Conservation (phyloP, 495 filamentous ascomycete species). For the Penicillium psychrofluorescens region DNA sequence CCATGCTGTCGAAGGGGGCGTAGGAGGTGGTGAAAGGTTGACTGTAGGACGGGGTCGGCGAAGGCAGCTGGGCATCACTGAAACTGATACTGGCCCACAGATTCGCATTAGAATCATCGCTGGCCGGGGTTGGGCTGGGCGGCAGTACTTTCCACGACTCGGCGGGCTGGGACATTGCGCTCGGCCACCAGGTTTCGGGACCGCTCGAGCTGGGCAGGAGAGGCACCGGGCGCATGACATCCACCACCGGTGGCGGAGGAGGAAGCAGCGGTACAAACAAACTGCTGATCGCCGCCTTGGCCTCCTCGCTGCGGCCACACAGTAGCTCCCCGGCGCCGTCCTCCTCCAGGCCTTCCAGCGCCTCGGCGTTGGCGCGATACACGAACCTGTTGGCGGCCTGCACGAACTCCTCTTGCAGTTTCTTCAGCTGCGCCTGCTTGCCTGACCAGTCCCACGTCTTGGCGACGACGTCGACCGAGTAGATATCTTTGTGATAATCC, state of each 20-base stretch:
- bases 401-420: constrained; percentile 94
- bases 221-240: constrained; percentile 77
- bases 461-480: constrained; percentile 83
- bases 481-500: constrained; percentile 95
- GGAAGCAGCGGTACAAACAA: constrained; percentile 87
- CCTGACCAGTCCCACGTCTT: constrained; percentile 94
- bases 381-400: constrained; percentile 98
- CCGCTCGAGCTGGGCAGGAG: constrained; percentile 83
- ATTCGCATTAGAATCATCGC: constrained; percentile 59
- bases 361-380: constrained; percentile 81
- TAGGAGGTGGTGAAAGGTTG: constrained; percentile 69
- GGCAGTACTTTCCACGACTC: constrained; percentile 92
- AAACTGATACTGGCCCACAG: constrained; percentile 73
- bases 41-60: constrained; percentile 71
- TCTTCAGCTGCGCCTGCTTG: constrained; percentile 94
- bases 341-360: constrained; percentile 93
- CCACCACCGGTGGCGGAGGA: constrained; percentile 86
- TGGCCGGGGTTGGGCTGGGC: constrained; percentile 71
- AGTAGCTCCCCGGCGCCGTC: constrained; percentile 93
- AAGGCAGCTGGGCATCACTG: constrained; percentile 61
- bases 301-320: constrained; percentile 85
- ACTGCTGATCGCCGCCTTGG: constrained; percentile 77
- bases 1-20: constrained; percentile 60
- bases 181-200: constrained; percentile 72
- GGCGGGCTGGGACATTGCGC: constrained; percentile 50